These are phyloP conservation scores for Picochlorum sp. DNA, from an alignment of 139 green algal genomes.

Conservation along the genomic window DNA sequence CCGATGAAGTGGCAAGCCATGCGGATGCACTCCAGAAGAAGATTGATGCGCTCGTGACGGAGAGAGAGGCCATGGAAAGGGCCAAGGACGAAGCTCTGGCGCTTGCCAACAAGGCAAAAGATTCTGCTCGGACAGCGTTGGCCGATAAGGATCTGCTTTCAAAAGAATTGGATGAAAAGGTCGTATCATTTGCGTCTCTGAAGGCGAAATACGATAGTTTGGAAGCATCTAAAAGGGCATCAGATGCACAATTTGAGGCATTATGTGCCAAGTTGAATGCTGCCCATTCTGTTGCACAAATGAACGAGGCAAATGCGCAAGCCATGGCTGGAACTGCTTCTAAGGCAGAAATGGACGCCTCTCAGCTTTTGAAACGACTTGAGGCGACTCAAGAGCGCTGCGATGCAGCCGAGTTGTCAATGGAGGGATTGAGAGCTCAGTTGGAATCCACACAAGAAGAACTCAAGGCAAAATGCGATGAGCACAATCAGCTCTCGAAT, in stretches of 20 bases:
- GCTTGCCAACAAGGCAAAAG: not conserved
- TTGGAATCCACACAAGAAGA: slow-evolving; percentile 7
- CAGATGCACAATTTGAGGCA: slow-evolving; percentile 8
- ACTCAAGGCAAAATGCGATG: not conserved
- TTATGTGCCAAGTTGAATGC: not conserved
- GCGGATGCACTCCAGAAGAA: not conserved
- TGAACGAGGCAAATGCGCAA: not conserved
- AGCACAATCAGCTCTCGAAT: not conserved
- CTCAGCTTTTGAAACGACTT: not conserved
- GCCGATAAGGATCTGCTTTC: not conserved
- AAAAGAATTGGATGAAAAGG: slow-evolving; percentile 12
- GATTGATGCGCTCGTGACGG: not conserved
- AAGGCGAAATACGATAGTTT: slow-evolving; percentile 2
- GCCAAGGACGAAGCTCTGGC: not conserved
- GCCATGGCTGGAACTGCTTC: not conserved
- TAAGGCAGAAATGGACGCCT: slow-evolving; percentile 1
- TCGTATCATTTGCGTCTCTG: slow-evolving; percentile 1
- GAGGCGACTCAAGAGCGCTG: slow-evolving; percentile 7
- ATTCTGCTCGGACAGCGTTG: not conserved
- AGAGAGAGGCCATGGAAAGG: not conserved
- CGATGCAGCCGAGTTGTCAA: slow-evolving; percentile 5
- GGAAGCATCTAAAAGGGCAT: not conserved
- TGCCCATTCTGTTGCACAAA: not conserved
- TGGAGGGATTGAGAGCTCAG: slow-evolving; percentile 14
- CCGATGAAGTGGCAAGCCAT: slow-evolving; percentile 9